phyloP scores from a whole-genome alignment of 495 filamentous ascomycete genomes.

The Parathielavia hyrcaniae region DNA sequence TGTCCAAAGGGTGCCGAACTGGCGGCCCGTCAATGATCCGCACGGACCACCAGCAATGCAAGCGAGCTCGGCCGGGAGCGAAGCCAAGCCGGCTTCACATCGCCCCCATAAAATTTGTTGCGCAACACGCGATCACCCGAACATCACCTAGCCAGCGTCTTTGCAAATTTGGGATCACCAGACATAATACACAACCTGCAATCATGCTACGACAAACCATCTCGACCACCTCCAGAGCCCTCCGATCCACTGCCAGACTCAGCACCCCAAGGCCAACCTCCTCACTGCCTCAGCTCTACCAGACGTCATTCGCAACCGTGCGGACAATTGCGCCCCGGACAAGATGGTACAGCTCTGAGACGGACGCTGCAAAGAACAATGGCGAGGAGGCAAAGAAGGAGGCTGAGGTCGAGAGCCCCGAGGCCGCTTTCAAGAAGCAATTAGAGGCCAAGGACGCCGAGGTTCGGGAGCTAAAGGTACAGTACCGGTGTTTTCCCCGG shows the following conservation, averaged over 20 bases:
- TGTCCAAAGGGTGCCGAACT: too few species aligned
- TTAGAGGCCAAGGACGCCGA: slow-evolving; percentile 81
- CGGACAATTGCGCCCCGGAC: slow-evolving; percentile 26
- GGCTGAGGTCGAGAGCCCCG: slow-evolving; percentile 33
- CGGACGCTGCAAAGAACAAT: slow-evolving; percentile 32
- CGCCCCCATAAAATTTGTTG: slow-evolving; percentile 19
- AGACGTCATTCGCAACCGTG: slow-evolving; percentile 25
- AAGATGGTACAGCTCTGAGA: slow-evolving; percentile 46
- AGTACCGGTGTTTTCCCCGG: slow-evolving; percentile 10
- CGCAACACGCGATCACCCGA: slow-evolving; percentile 8
- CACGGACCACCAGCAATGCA: background rate
- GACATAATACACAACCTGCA: slow-evolving; percentile 13
- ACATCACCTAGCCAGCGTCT: background rate
- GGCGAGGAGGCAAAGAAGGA: slow-evolving; percentile 30
- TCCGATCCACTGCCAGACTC: slow-evolving; percentile 27
- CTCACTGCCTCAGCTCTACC: slow-evolving; percentile 24
- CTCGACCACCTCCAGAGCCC: slow-evolving; percentile 35
- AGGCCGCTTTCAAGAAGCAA: slow-evolving; percentile 45
- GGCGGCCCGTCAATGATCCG: slow-evolving; percentile 23
- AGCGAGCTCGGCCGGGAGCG: background rate
- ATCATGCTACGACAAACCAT: slow-evolving; percentile 44
- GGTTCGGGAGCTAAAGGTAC: slow-evolving; percentile 78
- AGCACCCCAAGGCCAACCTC: slow-evolving; percentile 27
- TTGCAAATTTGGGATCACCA: background rate
- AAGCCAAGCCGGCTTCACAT: slow-evolving; percentile 5